Conservation (phyloP, 1,284 basidiomycete species). For the Fomitopsis palustris region DNA sequence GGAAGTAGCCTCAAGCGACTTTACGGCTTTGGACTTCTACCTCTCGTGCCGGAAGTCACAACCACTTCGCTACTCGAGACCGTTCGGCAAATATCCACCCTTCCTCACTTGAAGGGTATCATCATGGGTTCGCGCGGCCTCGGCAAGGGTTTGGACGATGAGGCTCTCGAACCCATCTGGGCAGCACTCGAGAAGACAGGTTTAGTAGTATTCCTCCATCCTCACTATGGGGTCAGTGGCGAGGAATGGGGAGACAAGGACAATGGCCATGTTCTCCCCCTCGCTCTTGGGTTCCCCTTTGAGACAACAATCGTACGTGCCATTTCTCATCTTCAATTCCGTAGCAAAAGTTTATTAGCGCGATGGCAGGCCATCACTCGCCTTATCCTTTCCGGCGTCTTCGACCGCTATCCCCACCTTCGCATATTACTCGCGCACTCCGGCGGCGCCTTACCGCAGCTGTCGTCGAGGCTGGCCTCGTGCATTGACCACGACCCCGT, state of each 20-base stretch:
- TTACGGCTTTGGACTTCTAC: constrained; percentile 83
- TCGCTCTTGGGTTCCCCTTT: constrained; percentile 85
- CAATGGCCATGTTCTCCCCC: constrained; percentile 83
- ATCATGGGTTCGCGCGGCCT: constrained; percentile 80
- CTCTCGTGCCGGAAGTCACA: constrained; percentile 66
- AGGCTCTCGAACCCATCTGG: constrained; percentile 75
- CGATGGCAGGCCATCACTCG: constrained; percentile 65
- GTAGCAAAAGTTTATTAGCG: not conserved
- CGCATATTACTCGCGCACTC: constrained; percentile 81
- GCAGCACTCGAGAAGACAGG: constrained; percentile 61
- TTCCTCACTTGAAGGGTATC: constrained; percentile 71
- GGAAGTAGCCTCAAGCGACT: constrained; percentile 49
- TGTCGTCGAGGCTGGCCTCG: constrained; percentile 79
- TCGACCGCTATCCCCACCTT: constrained; percentile 74
- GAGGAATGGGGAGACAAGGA: constrained; percentile 68
- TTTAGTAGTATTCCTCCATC: constrained; percentile 78
- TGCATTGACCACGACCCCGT: constrained; percentile 83
- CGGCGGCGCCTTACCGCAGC: constrained; percentile 75
- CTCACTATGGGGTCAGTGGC: constrained; percentile 73
- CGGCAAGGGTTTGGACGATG: constrained; percentile 79
- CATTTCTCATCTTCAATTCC: not conserved
- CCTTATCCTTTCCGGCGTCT: constrained; percentile 74
- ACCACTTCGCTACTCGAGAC: constrained; percentile 54
- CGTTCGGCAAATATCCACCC: constrained; percentile 59
- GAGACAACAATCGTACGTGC: constrained; percentile 80